phyloP scores from a whole-genome alignment of 495 filamentous ascomycete genomes.

The Bacidia gigantensis region DNA sequence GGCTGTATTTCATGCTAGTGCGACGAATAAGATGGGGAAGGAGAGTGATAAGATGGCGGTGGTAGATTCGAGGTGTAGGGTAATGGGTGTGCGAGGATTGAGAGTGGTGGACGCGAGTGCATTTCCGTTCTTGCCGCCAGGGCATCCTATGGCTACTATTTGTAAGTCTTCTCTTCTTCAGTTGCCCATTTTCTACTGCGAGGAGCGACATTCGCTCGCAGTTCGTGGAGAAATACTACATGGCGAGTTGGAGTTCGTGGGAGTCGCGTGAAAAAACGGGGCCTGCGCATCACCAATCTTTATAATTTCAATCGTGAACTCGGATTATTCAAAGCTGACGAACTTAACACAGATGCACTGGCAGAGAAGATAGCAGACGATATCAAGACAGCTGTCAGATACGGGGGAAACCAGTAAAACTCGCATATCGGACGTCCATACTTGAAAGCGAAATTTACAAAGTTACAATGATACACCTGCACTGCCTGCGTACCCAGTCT shows the following conservation, averaged over 20 bases:
- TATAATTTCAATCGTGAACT: no score
- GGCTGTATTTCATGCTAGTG: slow-evolving; percentile 37
- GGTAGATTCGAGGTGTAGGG: slow-evolving; percentile 27
- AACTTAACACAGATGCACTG: background rate
- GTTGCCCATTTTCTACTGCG: background rate
- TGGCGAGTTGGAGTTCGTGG: no score
- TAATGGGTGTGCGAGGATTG: slow-evolving; percentile 25
- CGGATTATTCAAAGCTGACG: background rate
- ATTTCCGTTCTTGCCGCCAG: slow-evolving; percentile 34
- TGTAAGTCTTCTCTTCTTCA: slow-evolving; percentile 10
- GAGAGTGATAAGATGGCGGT: slow-evolving; percentile 27
- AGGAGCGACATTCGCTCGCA: no score
- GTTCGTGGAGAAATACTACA: no score
- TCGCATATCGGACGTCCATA: no score
- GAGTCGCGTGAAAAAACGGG: no score
- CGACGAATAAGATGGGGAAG: slow-evolving; percentile 32
- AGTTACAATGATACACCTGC: no score
- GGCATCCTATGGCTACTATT: slow-evolving; percentile 30
- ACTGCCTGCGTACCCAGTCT: no score
- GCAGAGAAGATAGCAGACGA: slow-evolving; percentile 6
- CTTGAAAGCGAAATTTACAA: no score
- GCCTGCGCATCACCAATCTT: no score
- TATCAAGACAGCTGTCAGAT: no score
- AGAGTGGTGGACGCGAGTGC: slow-evolving; percentile 37
- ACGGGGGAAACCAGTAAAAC: no score